Conservation (phyloP, 1,284 basidiomycete species). For the Cerrena zonata region DNA sequence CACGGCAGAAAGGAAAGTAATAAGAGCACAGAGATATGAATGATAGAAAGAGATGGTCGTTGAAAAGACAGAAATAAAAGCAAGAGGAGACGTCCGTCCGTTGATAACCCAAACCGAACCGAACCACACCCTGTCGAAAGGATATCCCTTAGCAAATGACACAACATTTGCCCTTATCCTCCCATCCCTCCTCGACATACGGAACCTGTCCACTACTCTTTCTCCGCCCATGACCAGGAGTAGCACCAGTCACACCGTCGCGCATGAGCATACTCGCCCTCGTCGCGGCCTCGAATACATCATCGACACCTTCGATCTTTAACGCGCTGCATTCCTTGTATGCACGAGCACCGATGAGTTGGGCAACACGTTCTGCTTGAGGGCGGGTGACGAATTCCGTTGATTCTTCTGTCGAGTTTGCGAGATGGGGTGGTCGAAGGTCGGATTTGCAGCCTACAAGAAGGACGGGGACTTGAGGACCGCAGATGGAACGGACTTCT, state of each 20-base stretch:
- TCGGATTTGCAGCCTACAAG: slow-evolving; percentile 86
- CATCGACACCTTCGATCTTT: slow-evolving; percentile 88
- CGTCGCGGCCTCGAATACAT: slow-evolving; percentile 92
- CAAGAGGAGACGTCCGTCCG: not conserved
- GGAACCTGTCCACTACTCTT: slow-evolving; percentile 43
- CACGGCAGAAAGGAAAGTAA: not conserved
- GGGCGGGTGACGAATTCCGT: slow-evolving; percentile 67
- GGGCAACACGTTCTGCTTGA: slow-evolving; percentile 74
- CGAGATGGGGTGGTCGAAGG: slow-evolving; percentile 58
- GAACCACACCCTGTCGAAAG: not conserved
- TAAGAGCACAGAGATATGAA: not conserved
- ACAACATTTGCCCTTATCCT: slow-evolving; percentile 39
- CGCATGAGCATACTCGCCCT: slow-evolving; percentile 90
- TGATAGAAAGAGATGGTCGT: not conserved
- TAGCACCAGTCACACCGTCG: slow-evolving; percentile 51
- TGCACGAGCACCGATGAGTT: slow-evolving; percentile 77
- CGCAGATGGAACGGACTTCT: slow-evolving; percentile 90
- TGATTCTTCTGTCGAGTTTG: too few species aligned
- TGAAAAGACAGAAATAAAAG: not conserved
- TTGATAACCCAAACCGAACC: not conserved
- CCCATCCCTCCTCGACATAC: slow-evolving; percentile 35
- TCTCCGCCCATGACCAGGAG: slow-evolving; percentile 45
- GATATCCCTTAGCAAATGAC: slow-evolving; percentile 28
- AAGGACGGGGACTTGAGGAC: slow-evolving; percentile 74
- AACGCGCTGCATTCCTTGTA: slow-evolving; percentile 93